A percentile compares a stretch with the other conserved stretches of the same genome.
Evolutionary conservation across 2,329 filamentous ascomycete species (phyloP).

Genomic region (Beauveria varroae): DNA sequence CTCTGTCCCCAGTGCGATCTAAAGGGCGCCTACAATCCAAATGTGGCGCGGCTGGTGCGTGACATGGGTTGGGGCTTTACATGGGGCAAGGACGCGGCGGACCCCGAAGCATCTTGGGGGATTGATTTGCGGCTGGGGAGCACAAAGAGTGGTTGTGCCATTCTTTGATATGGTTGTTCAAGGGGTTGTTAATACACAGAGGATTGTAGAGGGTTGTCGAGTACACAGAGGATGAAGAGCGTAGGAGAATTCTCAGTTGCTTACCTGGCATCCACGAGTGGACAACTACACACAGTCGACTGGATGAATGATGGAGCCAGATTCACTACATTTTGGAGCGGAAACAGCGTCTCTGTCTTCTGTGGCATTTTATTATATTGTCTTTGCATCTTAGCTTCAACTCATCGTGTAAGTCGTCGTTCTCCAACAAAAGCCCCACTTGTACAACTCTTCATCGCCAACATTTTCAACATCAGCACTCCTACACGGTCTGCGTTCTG

Average conservation of each 20-base stretch:
- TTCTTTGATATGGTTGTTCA: constrained; percentile 21
- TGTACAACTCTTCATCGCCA: neutral
- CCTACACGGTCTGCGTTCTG: constrained; percentile 1
- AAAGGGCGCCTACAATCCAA: constrained; percentile 37
- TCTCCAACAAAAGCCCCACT: neutral
- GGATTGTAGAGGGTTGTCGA: neutral
- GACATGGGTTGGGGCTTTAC: constrained; percentile 36
- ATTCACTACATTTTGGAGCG: too few relatives aligned
- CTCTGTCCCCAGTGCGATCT: constrained; percentile 36
- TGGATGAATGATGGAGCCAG: neutral
- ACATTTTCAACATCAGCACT: constrained; percentile 9
- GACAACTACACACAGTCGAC: too few relatives aligned
- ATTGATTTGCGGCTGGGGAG: constrained; percentile 24
- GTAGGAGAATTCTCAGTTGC: neutral
- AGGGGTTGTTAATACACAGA: neutral
- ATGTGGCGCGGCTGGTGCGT: constrained; percentile 38
- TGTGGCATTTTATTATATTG: neutral
- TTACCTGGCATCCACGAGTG: neutral
- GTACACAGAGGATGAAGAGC: too few relatives aligned
- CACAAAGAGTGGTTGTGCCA: constrained; percentile 19
- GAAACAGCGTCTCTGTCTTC: too few relatives aligned
- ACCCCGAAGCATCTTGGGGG: constrained; percentile 25
- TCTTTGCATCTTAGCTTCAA: neutral
- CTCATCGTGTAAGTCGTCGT: constrained; percentile 2
- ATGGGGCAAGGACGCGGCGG: constrained; percentile 38